Conservation (phyloP, 73 alveolate genomes). For the Paramecium tetraurelia region DNA sequence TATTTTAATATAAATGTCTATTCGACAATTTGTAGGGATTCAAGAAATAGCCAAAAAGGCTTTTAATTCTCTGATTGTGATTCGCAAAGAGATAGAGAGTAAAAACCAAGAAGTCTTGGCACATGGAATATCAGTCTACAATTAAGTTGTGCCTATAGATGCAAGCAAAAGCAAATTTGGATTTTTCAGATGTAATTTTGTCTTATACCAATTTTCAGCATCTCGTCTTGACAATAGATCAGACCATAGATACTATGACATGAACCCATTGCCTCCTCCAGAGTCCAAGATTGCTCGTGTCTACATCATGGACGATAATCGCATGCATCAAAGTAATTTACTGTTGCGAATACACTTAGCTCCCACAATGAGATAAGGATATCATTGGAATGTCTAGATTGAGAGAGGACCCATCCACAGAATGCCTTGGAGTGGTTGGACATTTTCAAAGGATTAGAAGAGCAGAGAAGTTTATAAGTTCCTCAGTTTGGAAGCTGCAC, state of each 20-base stretch:
- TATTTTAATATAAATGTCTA: constrained; percentile 18
- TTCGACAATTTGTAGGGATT: background rate
- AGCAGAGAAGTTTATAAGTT: background rate
- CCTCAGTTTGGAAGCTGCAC: constrained; percentile 61
- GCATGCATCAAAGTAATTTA: constrained; percentile 26
- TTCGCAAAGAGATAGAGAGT: background rate
- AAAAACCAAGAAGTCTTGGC: background rate
- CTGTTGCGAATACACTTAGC: background rate
- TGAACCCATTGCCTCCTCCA: background rate
- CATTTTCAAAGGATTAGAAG: background rate
- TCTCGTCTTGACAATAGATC: constrained; percentile 27
- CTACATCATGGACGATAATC: background rate
- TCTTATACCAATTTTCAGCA: background rate
- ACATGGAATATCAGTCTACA: constrained; percentile 13
- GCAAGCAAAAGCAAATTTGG: constrained; percentile 14
- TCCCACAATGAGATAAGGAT: constrained; percentile 16
- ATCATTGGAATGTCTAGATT: constrained; percentile 20
- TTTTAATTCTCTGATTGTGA: background rate
- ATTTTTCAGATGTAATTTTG: constrained; percentile 7
- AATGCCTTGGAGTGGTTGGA: constrained; percentile 47
- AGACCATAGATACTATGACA: background rate
- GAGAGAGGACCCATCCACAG: background rate
- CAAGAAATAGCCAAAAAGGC: constrained; percentile 4
- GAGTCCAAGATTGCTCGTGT: constrained; percentile 19
- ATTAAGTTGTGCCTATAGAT: background rate